Evolutionary conservation across 768 basidiomycete genomes (phyloP), one percentile per base, ranked within the genome.

Genomic region (Psilocybe azurescens): DNA sequence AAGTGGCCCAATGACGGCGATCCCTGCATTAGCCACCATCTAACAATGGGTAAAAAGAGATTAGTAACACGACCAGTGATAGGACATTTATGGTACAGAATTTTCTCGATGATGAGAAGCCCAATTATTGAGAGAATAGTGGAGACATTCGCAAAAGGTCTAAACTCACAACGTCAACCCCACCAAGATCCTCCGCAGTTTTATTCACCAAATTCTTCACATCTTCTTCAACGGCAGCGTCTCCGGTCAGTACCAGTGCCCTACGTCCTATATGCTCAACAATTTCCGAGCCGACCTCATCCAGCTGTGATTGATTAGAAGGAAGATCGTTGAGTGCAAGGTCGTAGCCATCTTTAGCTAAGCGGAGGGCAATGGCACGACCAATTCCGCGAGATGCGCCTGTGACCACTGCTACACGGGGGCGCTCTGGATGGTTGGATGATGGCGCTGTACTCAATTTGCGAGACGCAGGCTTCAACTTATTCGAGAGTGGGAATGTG

Each of bases 11-110:
- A 55, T 56, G 0, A 63, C 39, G 20, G 38, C 55, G 14, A 79
- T 72, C 1, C 80, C 81, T 5, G 81, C 82, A 67, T 83, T 83
- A 3, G 82, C 81, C 2, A 82, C 74, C 79, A 82, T 79, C 78
- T 79, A 52, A 9, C 49, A 7, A 48, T 14, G 53, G 47, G 33
- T 7, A 53, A 18, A 2, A n/a, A 29, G 3, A 9, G 30, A 20
- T 20, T 20, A 20, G 20, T 20, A 20, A 20, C 20, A 20, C 20
- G 20, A 20, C 20, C 20, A 20, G 20, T 20, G 20, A 20, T 2
- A 20, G 20, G 1, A 20, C 20, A 20, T 20, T 20, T 20, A 20
- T 2, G 20, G 20, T 20, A 20, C 20, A 20, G 20, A 20, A 20
- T 20, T 20, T 20, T 14, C 39, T 0, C 16, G 11, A 32, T 29